These are phyloP conservation scores for Moringa oleifera DNA, from an alignment of 345 rosid genomes.

Conservation along the genomic window DNA sequence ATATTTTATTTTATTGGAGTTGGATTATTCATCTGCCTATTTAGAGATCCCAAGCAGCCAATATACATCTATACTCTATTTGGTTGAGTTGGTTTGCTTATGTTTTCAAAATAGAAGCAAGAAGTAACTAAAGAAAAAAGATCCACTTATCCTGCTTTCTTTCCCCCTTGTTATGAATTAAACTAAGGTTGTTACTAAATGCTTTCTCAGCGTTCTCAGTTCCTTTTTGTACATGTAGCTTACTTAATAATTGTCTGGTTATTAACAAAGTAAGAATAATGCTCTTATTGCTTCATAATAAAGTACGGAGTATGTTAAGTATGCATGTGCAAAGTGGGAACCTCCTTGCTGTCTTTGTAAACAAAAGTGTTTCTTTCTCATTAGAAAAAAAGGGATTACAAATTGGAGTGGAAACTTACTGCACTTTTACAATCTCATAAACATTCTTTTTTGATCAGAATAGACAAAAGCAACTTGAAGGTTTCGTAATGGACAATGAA, in stretches of 20 bases:
- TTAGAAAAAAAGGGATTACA: too few relatives aligned
- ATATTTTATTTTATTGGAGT: background rate
- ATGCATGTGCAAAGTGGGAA: too few relatives aligned
- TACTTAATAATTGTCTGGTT: background rate
- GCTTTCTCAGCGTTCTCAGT: background rate
- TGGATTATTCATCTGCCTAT: background rate
- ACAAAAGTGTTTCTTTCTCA: too few relatives aligned
- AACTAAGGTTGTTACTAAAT: background rate
- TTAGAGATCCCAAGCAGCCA: background rate
- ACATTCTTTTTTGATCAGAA: too few relatives aligned
- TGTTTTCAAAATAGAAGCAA: background rate
- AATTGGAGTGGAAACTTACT: background rate
- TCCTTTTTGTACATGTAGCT: background rate
- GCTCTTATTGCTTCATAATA: too few relatives aligned
- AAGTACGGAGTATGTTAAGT: background rate
- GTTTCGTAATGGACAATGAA: conserved; percentile 7
- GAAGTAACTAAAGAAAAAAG: background rate
- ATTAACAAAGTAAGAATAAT: too few relatives aligned
- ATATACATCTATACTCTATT: background rate
- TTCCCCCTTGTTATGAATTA: background rate
- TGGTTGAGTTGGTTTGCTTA: background rate
- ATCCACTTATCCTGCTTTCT: background rate
- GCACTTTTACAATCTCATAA: too few relatives aligned
- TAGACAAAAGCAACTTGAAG: background rate
- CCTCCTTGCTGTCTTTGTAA: too few relatives aligned